Evolutionary conservation across 495 filamentous ascomycete species (phyloP).

Genomic region (Aspergillus homomorphus): DNA sequence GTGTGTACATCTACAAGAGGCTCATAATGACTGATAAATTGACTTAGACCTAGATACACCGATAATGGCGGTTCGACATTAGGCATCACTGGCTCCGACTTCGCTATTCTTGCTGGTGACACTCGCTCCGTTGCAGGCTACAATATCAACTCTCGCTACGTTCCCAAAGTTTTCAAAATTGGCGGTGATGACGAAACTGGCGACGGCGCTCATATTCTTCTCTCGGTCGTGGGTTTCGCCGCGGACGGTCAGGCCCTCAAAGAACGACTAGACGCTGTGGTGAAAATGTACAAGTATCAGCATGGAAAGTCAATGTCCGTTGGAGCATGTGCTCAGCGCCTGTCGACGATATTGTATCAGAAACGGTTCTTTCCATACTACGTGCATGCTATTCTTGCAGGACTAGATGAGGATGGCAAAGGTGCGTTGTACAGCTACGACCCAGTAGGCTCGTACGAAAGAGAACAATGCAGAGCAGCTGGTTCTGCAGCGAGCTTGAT

Average conservation of each 20-base stretch:
- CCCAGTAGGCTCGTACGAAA: constrained; percentile 92
- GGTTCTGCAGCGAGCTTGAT: constrained; percentile 95
- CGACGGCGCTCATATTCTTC: constrained; percentile 75
- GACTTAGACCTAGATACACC: constrained; percentile 65
- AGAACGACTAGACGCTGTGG: constrained; percentile 82
- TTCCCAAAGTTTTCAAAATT: constrained; percentile 95
- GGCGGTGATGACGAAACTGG: constrained; percentile 83
- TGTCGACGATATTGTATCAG: constrained; percentile 90
- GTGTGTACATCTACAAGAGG: constrained; percentile 49
- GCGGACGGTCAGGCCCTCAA: constrained; percentile 89
- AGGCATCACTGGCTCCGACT: constrained; percentile 89
- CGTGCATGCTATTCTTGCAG: constrained; percentile 86
- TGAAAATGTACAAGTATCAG: constrained; percentile 96
- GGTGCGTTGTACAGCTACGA: constrained; percentile 97
- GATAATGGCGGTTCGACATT: constrained; percentile 97
- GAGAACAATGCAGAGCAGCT: constrained; percentile 91
- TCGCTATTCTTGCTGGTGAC: constrained; percentile 93
- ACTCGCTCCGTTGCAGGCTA: constrained; percentile 92
- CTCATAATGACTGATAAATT: constrained; percentile 7
- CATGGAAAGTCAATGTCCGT: constrained; percentile 92
- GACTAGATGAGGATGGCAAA: constrained; percentile 90
- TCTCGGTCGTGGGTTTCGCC: constrained; percentile 93
- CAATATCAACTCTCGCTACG: constrained; percentile 95
- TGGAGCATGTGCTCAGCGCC: constrained; percentile 84
- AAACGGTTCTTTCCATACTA: constrained; percentile 99